Evolutionary conservation across 2,329 filamentous ascomycete genomes (phyloP), one percentile per base, ranked within the genome.

Genomic region (Cercospora zeina): DNA sequence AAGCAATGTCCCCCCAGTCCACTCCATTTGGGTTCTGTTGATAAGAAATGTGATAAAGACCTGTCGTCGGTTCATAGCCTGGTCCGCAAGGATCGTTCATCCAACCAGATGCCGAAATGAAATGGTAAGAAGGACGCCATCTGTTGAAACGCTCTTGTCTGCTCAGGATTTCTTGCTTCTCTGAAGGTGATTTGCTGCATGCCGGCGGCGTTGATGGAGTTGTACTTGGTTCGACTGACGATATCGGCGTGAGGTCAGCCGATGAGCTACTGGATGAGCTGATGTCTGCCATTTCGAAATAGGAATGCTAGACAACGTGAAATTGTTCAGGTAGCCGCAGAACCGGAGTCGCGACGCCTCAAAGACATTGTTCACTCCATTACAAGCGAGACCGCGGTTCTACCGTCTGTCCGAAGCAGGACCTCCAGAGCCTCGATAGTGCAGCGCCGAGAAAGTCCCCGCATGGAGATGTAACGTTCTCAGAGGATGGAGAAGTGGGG

Each of bases 81-180:
- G 74, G 72, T 1, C 73, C 78, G 63, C 77, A 79, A 4, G 78
- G 78, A 50, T 80, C 78, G 54, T 80, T 80, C 67, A 79, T 71
- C 78, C 78, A 80, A 19, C 76, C 75, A 33, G 55, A 61, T 7
- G 75, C 73, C 1, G 77, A 72, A 24, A 70, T 70, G 4, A 79
- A 57, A 61, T 80, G 78, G 62, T 74, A 78, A 1, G 67, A 68
- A 39, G 69, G 69, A 13, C 69, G 61, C 68, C 68, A 70, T 62
- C 65, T 56, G 30, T 36, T 19, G 59, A 66, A 67, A 14, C 51
- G 30, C 19, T 62, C 49, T 42, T 54, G 34, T 61, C 60, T 54
- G 53, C 55, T 59, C 36, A 58, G 36, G 16, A 37, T 4, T 34
- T 54, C 37, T 27, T 34, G 58, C 50, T 60, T 42, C 27, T 39